Evolutionary conservation across 306 rosid genomes (phyloP).

Genomic region (Corylus avellana): DNA sequence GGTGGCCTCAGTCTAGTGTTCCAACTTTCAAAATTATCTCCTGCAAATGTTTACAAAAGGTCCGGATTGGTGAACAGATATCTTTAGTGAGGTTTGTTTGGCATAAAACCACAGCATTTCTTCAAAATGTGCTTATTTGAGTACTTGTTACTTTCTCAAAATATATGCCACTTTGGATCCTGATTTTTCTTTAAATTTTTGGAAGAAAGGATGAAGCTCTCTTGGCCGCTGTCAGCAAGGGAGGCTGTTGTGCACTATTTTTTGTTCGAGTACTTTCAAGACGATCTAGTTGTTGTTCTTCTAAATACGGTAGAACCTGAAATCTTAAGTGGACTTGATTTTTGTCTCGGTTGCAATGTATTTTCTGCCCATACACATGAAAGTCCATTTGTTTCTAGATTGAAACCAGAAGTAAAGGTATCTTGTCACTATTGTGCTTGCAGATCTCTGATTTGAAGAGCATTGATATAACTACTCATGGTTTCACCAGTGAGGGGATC

Average conservation of each 20-base stretch:
- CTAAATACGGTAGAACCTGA: slow-evolving; percentile 66
- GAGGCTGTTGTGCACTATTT: slow-evolving; percentile 78
- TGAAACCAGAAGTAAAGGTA: slow-evolving; percentile 26
- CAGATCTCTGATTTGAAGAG: slow-evolving; percentile 61
- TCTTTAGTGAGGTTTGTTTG: slow-evolving; percentile 77
- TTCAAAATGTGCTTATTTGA: neutral
- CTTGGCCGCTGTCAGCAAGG: slow-evolving; percentile 94
- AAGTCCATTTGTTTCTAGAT: slow-evolving; percentile 1
- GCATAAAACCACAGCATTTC: slow-evolving; percentile 8
- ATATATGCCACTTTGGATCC: slow-evolving; percentile 30
- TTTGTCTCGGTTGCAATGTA: neutral
- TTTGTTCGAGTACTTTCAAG: slow-evolving; percentile 84
- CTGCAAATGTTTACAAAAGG: slow-evolving; percentile 65
- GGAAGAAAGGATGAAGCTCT: slow-evolving; percentile 91
- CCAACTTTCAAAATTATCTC: slow-evolving; percentile 73
- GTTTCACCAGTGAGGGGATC: slow-evolving; percentile 53
- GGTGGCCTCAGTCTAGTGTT: slow-evolving; percentile 87
- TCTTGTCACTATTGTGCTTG: slow-evolving; percentile 24
- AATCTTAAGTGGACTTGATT: neutral
- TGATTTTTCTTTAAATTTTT: slow-evolving; percentile 52
- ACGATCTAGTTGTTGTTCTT: slow-evolving; percentile 73
- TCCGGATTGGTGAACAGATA: slow-evolving; percentile 70
- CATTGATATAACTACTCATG: slow-evolving; percentile 37
- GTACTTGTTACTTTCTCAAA: slow-evolving; percentile 4
- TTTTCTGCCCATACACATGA: neutral